A percentile compares a stretch with the other conserved stretches of the same genome.
Evolutionary conservation across 1,284 basidiomycete genomes (phyloP).

Genomic region (Vanrija sp.): DNA sequence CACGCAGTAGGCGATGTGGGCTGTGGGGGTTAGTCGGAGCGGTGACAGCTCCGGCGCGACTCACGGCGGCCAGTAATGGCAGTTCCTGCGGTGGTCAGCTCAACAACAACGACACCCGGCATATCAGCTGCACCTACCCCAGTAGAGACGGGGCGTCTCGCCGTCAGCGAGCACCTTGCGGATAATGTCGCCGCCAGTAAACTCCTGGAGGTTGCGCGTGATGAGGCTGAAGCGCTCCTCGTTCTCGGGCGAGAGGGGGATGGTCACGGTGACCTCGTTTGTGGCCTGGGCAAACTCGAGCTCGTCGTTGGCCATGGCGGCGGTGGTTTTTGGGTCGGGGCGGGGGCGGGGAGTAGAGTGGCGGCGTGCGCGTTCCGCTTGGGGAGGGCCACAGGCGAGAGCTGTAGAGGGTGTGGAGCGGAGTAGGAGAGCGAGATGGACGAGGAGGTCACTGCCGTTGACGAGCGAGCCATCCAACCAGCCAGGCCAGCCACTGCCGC

Average conservation of each 20-base stretch:
- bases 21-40: slow-evolving; percentile 50
- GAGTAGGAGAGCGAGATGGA: no score
- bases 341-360: not conserved
- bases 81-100: slow-evolving; percentile 59
- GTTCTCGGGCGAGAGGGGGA: slow-evolving; percentile 35
- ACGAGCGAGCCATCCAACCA: no score
- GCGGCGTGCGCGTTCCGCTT: not conserved
- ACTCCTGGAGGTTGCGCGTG: slow-evolving; percentile 80
- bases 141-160: slow-evolving; percentile 75
- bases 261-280: slow-evolving; percentile 17
- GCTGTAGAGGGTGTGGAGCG: no score
- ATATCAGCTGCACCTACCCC: slow-evolving; percentile 59
- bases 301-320: slow-evolving; percentile 14
- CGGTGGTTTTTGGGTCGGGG: not conserved
- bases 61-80: slow-evolving; percentile 90
- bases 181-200: slow-evolving; percentile 79
- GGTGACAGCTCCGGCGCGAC: slow-evolving; percentile 39
- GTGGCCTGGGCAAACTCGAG: slow-evolving; percentile 23
- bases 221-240: slow-evolving; percentile 78
- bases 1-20: slow-evolving; percentile 96
- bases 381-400: no score
- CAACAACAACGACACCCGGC: slow-evolving; percentile 3
- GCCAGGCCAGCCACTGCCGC: no score
- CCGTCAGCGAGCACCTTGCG: slow-evolving; percentile 77
- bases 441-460: no score